A percentile compares a stretch with the other conserved stretches of the same genome.
phyloP scores from a whole-genome alignment of 2,329 filamentous ascomycete species.

The Aspergillus texensis region DNA sequence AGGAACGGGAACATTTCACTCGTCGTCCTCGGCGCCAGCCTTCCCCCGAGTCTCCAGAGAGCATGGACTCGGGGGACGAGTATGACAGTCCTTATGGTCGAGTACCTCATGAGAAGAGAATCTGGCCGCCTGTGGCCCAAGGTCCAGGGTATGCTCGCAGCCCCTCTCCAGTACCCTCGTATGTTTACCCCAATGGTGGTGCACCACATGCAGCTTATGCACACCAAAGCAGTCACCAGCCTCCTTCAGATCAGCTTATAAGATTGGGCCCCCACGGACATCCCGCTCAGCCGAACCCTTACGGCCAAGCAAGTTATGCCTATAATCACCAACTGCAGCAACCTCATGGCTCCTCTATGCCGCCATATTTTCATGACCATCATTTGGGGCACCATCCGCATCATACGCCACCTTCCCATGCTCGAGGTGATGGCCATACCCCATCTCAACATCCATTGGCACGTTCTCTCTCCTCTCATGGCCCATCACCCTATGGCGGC shows the following conservation, averaged over 20 bases:
- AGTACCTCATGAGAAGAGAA: slow-evolving; percentile 35
- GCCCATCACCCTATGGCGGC: slow-evolving; percentile 32
- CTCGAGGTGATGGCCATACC: slow-evolving; percentile 34
- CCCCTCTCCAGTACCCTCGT: slow-evolving; percentile 44
- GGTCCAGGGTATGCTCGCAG: slow-evolving; percentile 43
- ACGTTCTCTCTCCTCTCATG: slow-evolving; percentile 31
- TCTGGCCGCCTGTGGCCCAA: slow-evolving; percentile 36
- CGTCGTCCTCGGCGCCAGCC: slow-evolving; percentile 47
- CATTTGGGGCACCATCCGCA: slow-evolving; percentile 31
- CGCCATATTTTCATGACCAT: slow-evolving; percentile 34
- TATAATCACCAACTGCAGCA: slow-evolving; percentile 34
- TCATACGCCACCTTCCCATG: slow-evolving; percentile 23
- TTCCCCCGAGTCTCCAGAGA: slow-evolving; percentile 60
- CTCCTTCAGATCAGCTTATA: slow-evolving; percentile 38
- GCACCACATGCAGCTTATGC: slow-evolving; percentile 29
- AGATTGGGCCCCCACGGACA: slow-evolving; percentile 32
- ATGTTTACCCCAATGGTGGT: slow-evolving; percentile 35
- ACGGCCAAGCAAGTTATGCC: slow-evolving; percentile 31
- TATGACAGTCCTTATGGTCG: slow-evolving; percentile 54
- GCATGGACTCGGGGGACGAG: slow-evolving; percentile 67
- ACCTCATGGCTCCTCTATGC: slow-evolving; percentile 27
- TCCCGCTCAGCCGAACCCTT: slow-evolving; percentile 26
- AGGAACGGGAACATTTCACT: slow-evolving; percentile 39
- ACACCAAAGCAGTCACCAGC: slow-evolving; percentile 28
- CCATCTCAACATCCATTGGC: slow-evolving; percentile 34